Conservation (phyloP, 164 flowering plant genomes). For the grape (Vitis vinifera) region DNA sequence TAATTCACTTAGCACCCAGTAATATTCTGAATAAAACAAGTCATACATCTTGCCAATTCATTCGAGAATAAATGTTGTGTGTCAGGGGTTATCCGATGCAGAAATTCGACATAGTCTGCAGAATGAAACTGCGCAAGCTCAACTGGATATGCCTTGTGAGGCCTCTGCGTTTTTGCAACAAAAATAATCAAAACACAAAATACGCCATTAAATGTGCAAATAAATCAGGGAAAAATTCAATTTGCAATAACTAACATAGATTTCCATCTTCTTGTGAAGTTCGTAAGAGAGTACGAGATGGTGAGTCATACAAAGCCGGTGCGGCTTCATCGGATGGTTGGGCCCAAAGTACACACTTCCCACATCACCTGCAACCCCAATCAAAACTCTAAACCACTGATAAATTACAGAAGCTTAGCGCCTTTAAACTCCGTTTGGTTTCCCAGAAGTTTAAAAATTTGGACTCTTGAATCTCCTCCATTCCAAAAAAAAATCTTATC, state of each 20-base stretch:
- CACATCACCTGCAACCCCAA: constrained; percentile 79
- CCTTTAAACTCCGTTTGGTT: too few relatives aligned
- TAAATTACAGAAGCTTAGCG: not conserved
- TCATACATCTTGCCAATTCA: constrained; percentile 80
- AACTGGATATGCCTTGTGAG: constrained; percentile 94
- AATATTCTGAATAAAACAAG: not conserved
- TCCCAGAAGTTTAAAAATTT: too few relatives aligned
- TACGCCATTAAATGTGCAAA: not conserved
- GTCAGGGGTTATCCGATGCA: constrained; percentile 85
- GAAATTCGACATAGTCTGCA: constrained; percentile 87
- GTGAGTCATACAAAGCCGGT: constrained; percentile 98
- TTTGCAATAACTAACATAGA: constrained; percentile 58
- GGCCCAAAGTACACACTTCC: constrained; percentile 96
- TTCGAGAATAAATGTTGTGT: constrained; percentile 63
- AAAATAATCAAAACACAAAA: not conserved
- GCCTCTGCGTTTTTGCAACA: constrained; percentile 61
- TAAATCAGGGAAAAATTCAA: not conserved
- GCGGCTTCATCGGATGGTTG: constrained; percentile 99
- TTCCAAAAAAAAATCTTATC: too few relatives aligned
- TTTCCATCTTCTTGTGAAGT: constrained; percentile 96
- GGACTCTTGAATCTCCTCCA: too few relatives aligned
- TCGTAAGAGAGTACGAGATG: constrained; percentile 91
- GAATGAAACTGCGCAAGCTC: constrained; percentile 99
- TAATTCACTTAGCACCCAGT: too few relatives aligned
- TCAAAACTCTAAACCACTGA: not conserved